Conservation (phyloP, 345 rosid genomes). For the Salix brachista region DNA sequence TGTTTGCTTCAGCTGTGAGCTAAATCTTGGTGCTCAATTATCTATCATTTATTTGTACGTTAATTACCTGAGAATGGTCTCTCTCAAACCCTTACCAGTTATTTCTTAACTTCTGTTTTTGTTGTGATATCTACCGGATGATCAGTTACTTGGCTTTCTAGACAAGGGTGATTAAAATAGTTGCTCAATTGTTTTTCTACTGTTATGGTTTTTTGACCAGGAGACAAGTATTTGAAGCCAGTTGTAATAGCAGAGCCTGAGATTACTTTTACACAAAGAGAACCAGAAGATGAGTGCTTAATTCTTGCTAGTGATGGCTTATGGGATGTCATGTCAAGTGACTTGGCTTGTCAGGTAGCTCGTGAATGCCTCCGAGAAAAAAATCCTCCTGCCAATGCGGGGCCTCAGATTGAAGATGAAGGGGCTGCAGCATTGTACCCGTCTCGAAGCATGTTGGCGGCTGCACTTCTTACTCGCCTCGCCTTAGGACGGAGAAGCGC, state of each 20-base stretch:
- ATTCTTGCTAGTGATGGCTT: constrained; percentile 74
- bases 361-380: constrained; percentile 46
- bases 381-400: constrained; percentile 9
- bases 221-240: constrained; percentile 70
- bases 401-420: constrained; percentile 24
- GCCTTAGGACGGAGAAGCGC: constrained; percentile 66
- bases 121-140: neutral
- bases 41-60: neutral
- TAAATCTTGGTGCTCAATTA: neutral
- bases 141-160: neutral
- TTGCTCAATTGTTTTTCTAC: neutral
- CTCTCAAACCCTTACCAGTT: neutral
- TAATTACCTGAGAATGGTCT: neutral
- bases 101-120: neutral
- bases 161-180: neutral
- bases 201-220: constrained; percentile 23
- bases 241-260: constrained; percentile 62
- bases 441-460: constrained; percentile 52
- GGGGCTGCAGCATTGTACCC: constrained; percentile 31
- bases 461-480: constrained; percentile 63
- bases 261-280: constrained; percentile 46
- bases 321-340: constrained; percentile 70
- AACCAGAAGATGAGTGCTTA: constrained; percentile 59
- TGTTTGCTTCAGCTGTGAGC: neutral
- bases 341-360: constrained; percentile 64